Conservation (phyloP, 768 basidiomycete species). For the Lepiota venenata region DNA sequence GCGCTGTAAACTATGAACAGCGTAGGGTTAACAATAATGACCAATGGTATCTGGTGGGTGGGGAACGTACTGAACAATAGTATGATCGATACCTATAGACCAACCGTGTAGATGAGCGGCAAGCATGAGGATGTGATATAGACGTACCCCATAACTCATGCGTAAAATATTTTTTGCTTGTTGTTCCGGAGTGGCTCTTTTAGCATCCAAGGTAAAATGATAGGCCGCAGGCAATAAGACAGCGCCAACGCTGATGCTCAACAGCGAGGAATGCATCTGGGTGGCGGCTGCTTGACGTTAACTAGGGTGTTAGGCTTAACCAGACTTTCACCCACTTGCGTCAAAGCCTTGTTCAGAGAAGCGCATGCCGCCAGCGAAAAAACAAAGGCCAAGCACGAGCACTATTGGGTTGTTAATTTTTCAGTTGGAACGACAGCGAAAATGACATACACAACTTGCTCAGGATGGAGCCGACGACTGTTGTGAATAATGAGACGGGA, state of each 20-base stretch:
- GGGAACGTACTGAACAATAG: conserved; percentile 65
- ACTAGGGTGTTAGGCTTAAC: neutral
- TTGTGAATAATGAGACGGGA: neutral
- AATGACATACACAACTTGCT: conserved; percentile 59
- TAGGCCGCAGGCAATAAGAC: conserved; percentile 78
- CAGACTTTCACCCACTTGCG: conserved; percentile 41
- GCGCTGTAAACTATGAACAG: conserved; percentile 54
- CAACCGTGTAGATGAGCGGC: neutral
- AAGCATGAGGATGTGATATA: neutral
- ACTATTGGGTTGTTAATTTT: conserved; percentile 37
- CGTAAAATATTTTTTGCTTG: conserved; percentile 51
- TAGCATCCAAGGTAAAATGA: conserved; percentile 52
- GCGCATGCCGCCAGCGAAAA: conserved; percentile 75
- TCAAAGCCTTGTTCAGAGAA: conserved; percentile 82
- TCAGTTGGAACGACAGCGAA: neutral
- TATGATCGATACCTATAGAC: conserved; percentile 63
- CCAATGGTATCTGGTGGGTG: neutral
- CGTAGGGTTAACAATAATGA: conserved; percentile 1
- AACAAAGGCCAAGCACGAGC: conserved; percentile 81
- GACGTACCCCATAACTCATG: conserved; percentile 77
- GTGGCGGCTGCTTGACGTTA: conserved; percentile 48
- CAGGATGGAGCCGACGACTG: conserved; percentile 81
- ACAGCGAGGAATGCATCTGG: conserved; percentile 69
- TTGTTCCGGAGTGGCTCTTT: conserved; percentile 19
- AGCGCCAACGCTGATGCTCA: conserved; percentile 75